Percentiles rank a stretch among this genome's conserved stretches.
These are phyloP conservation scores for Phytopythium oedochilum DNA, from an alignment of 352 stramenopile species.

Conservation along the genomic window DNA sequence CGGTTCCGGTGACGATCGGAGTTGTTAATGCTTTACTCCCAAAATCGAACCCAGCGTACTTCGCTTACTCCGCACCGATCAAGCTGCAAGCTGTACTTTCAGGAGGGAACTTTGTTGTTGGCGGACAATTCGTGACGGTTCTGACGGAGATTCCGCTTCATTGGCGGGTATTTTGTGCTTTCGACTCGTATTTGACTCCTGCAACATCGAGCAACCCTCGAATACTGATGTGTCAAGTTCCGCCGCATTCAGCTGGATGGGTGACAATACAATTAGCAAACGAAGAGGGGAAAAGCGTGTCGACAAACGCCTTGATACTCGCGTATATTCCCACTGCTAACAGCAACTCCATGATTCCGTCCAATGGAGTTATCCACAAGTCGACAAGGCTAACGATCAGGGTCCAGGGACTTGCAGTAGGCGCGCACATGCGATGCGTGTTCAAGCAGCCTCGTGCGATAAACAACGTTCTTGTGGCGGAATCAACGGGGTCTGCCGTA, in stretches of 20 bases:
- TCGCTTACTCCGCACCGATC: conserved; percentile 13
- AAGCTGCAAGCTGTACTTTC: conserved; percentile 7
- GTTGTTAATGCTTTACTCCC: neutral
- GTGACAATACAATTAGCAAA: conserved; percentile 26
- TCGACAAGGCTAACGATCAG: conserved; percentile 20
- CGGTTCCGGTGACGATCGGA: neutral
- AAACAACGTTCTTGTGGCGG: neutral
- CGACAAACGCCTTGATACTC: conserved; percentile 35
- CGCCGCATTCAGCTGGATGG: conserved; percentile 10
- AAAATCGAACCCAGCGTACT: neutral
- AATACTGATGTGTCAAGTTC: conserved; percentile 25
- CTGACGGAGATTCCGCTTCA: conserved; percentile 9
- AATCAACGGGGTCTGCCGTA: conserved; percentile 2
- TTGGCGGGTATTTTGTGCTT: conserved; percentile 25
- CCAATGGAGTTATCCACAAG: conserved; percentile 25
- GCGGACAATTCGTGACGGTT: conserved; percentile 15
- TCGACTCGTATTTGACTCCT: conserved; percentile 21
- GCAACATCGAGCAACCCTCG: conserved; percentile 10
- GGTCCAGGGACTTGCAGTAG: conserved; percentile 12
- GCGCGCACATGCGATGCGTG: conserved; percentile 19
- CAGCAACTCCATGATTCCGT: conserved; percentile 13
- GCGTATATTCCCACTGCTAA: conserved; percentile 17
- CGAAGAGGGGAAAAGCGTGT: conserved; percentile 10
- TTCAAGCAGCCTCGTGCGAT: conserved; percentile 6
- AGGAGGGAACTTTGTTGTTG: conserved; percentile 9